phyloP scores from a whole-genome alignment of 1,139 yeast species.

The Diutina mesorugosa region DNA sequence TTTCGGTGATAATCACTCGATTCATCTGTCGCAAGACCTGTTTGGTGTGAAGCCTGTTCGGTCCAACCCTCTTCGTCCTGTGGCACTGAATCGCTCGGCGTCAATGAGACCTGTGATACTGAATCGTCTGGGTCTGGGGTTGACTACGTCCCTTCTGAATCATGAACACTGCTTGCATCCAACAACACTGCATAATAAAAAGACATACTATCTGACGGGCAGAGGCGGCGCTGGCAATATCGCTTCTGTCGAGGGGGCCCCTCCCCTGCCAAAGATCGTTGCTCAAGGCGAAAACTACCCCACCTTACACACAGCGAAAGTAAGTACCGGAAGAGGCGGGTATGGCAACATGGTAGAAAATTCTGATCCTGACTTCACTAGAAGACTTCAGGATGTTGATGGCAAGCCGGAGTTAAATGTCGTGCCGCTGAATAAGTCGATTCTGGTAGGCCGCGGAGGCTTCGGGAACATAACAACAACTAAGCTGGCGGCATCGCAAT shows the following conservation, averaged over 20 bases:
- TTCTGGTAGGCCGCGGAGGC: conserved; percentile 12
- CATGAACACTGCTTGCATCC: background rate
- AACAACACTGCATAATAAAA: conserved; percentile 10
- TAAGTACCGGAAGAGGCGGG: conserved; percentile 75
- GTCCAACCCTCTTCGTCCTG: background rate
- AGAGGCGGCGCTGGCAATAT: conserved; percentile 79
- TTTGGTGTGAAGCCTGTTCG: background rate
- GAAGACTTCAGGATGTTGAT: conserved; percentile 65
- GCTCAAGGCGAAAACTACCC: conserved; percentile 60
- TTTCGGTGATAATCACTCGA: background rate
- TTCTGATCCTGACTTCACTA: conserved; percentile 45
- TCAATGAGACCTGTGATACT: background rate
- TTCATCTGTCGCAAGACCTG: background rate
- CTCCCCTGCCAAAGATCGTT: conserved; percentile 36
- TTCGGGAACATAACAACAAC: conserved; percentile 30
- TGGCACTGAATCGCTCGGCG: background rate
- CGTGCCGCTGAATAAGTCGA: conserved; percentile 7
- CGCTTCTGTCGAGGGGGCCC: conserved; percentile 22
- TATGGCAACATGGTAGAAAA: conserved; percentile 67
- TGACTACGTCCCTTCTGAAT: background rate
- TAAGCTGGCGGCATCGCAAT: conserved; percentile 7
- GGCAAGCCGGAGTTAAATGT: conserved; percentile 8
- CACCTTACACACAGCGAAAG: conserved; percentile 39
- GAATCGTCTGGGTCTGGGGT: background rate
- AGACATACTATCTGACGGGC: conserved; percentile 47